Evolutionary conservation across 345 rosid genomes (phyloP), one percentile per base, ranked within the genome.

Genomic region (Eucalyptus curtisii): DNA sequence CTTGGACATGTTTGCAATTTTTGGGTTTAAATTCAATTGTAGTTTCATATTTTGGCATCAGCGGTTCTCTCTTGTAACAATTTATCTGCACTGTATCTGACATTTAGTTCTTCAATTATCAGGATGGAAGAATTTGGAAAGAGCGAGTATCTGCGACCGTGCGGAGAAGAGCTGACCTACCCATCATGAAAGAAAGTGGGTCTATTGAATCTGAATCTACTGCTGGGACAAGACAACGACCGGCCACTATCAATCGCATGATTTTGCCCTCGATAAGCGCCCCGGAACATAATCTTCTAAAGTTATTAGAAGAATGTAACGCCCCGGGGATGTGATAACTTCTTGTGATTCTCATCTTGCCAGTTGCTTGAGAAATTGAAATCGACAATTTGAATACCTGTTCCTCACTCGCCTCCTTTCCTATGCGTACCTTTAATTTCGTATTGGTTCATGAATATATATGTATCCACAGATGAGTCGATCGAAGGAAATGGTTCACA

Each of bases 71-170:
- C 10, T 11, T 10, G 12, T 31, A 57, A 22, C 59, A 25, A 87
- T 55, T 48, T 30, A 87, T 25, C 81, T 66, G 80, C 52, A 5
- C 52, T 10, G 66, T 49, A 76, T 44, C 85, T 85, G 82, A 85
- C 87, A 85, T 64, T n/a, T 85, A 47, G 89, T 45, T 86, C 50
- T 45, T 79, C 87, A 71, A 76, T 88, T 30, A 88, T 88, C 91
- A 96, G 99, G 99, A 97, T 91, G 99, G 99, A 87, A 95, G 98
- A 94, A 64, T 96, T 87, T 97, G 99, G 99, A 97, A 97, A 90
- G 98, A 97, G 93, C 91, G 97, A 87, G 97, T 94, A 49, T 93
- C 99, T 2, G 96, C 96, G 4, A 91, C 92, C 13, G 92, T 90
- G 91, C 91, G 93, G 85, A 93, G 94, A 89, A 93, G 93, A 94